phyloP scores from a whole-genome alignment of 495 filamentous ascomycete genomes.

The Pyrenula aspistea region DNA sequence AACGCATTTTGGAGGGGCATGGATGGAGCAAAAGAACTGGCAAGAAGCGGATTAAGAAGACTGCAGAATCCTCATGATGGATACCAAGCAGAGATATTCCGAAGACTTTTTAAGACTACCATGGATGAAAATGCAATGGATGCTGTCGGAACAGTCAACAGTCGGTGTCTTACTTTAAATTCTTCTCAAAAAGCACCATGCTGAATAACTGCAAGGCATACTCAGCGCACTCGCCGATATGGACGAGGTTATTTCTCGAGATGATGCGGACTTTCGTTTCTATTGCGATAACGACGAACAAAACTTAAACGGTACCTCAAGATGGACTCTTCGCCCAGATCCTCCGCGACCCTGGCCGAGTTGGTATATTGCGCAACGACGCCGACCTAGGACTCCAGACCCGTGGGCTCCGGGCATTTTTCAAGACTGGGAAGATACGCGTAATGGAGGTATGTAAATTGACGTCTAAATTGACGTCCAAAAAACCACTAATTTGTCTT shows the following conservation, averaged over 20 bases:
- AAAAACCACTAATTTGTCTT: not conserved
- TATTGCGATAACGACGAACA: not conserved
- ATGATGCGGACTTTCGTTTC: not conserved
- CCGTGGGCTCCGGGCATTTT: not conserved
- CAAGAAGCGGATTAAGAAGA: not conserved
- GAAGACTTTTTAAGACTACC: not conserved
- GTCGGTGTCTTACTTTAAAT: not conserved
- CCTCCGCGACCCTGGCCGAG: not conserved
- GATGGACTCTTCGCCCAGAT: not conserved
- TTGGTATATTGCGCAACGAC: not conserved
- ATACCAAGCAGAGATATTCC: not conserved
- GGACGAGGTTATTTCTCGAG: no score
- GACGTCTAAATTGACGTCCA: not conserved
- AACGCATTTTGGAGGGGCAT: not conserved
- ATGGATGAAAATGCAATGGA: not conserved
- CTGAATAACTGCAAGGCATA: not conserved
- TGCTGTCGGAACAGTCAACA: not conserved
- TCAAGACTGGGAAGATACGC: not conserved
- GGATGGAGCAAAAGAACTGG: not conserved
- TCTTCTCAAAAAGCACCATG: not conserved
- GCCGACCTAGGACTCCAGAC: not conserved
- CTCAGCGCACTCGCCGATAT: not conserved
- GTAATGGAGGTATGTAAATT: not conserved
- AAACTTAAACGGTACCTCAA: not conserved
- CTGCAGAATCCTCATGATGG: not conserved